Percentiles rank a stretch among this genome's conserved stretches.
Evolutionary conservation across 495 filamentous ascomycete species (phyloP).

Genomic region (Penicillium parvum): DNA sequence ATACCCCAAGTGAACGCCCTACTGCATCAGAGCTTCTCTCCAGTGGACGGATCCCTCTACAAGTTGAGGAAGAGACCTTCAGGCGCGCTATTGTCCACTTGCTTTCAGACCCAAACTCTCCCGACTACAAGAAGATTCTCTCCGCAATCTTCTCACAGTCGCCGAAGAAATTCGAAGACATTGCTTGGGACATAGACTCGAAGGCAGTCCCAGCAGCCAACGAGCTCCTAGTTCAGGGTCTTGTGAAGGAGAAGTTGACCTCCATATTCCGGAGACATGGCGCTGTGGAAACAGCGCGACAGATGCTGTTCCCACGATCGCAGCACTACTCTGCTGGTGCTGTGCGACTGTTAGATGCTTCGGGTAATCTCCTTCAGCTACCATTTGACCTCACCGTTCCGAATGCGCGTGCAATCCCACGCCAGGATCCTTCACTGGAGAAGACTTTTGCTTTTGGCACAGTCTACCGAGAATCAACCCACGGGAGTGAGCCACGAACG

Average conservation of each 20-base stretch:
- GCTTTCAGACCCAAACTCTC: conserved; percentile 70
- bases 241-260: conserved; percentile 70
- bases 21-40: conserved; percentile 80
- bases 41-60: conserved; percentile 81
- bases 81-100: conserved; percentile 74
- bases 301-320: conserved; percentile 75
- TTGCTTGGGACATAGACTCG: conserved; percentile 76
- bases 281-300: conserved; percentile 73
- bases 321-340: conserved; percentile 67
- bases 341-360: conserved; percentile 74
- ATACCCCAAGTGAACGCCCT: conserved; percentile 75
- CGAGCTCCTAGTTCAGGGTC: conserved; percentile 65
- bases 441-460: conserved; percentile 86
- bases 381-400: conserved; percentile 91
- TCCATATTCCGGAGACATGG: conserved; percentile 88
- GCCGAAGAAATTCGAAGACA: conserved; percentile 72
- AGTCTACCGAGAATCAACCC: conserved; percentile 76
- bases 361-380: conserved; percentile 80
- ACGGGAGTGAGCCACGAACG: conserved; percentile 73
- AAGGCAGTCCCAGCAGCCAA: conserved; percentile 50
- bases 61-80: conserved; percentile 89
- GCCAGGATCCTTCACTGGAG: conserved; percentile 59
- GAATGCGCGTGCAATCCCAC: conserved; percentile 79
- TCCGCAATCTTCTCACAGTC: conserved; percentile 73
- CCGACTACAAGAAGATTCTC: conserved; percentile 86